phyloP scores from a whole-genome alignment of 2,329 filamentous ascomycete species.

The Xylaria sp. region DNA sequence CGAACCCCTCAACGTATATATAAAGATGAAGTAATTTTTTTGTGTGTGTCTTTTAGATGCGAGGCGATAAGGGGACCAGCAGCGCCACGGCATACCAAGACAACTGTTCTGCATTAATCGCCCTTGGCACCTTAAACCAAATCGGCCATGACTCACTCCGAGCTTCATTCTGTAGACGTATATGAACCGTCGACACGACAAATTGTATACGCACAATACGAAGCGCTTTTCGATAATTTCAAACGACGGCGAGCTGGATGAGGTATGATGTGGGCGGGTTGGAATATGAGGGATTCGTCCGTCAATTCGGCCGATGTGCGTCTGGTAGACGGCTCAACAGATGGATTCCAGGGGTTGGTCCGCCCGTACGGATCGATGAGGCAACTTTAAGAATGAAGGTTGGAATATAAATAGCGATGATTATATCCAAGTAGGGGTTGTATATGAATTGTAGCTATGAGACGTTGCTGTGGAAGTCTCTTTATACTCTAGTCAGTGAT shows the following conservation, averaged over 20 bases:
- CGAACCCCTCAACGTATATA: too few relatives aligned
- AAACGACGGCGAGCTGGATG: neutral
- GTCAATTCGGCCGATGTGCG: constrained; percentile 18
- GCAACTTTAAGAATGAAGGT: neutral
- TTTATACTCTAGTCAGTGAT: neutral
- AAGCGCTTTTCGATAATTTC: neutral
- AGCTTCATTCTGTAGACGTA: neutral
- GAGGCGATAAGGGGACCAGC: neutral
- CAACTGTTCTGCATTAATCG: neutral
- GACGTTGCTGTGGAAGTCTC: neutral
- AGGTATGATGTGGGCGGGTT: neutral
- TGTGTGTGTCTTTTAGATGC: neutral
- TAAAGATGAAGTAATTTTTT: neutral
- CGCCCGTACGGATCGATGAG: constrained; percentile 11
- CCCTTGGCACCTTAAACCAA: constrained; percentile 2
- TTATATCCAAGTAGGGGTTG: neutral
- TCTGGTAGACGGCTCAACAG: neutral
- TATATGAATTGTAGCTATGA: neutral
- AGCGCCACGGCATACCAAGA: neutral
- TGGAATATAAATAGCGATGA: constrained; percentile 8
- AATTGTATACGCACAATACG: neutral
- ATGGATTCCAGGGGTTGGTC: neutral
- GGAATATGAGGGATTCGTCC: constrained; percentile 2
- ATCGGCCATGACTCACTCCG: neutral
- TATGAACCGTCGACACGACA: neutral